Percentiles rank a stretch among this genome's conserved stretches.
Conservation (phyloP, 1,284 basidiomycete genomes). For the Schizopora paradoxa region DNA sequence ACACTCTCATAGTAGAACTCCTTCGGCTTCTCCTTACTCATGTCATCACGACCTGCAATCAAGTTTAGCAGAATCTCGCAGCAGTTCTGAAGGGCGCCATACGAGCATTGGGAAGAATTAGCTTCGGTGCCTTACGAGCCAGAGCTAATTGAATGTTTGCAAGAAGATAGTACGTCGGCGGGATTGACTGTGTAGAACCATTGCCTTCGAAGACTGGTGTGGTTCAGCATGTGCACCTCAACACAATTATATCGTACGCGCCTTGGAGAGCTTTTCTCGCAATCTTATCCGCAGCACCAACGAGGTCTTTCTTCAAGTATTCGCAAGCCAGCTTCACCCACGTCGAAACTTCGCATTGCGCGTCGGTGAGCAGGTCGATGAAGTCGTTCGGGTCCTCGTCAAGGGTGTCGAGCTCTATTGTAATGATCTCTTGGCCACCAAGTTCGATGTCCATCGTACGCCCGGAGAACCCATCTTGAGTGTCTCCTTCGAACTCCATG, state of each 20-base stretch:
- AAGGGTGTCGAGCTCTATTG: conserved; percentile 73
- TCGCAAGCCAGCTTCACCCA: conserved; percentile 77
- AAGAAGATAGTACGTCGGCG: conserved; percentile 71
- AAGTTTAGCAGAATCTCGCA: conserved; percentile 1
- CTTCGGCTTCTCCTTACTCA: conserved; percentile 57
- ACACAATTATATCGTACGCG: conserved; percentile 33
- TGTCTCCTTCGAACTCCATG: too few species aligned
- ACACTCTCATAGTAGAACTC: conserved; percentile 67
- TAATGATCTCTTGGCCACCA: conserved; percentile 73
- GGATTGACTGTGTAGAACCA: conserved; percentile 40
- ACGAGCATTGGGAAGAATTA: conserved; percentile 70
- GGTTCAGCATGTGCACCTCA: too few species aligned
- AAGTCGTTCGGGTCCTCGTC: conserved; percentile 70
- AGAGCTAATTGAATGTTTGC: conserved; percentile 79
- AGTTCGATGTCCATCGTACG: conserved; percentile 49
- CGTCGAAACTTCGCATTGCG: conserved; percentile 57
- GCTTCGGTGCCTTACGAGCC: conserved; percentile 77
- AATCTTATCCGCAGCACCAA: conserved; percentile 67
- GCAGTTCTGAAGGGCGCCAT: conserved; percentile 28
- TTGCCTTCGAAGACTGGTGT: conserved; percentile 49
- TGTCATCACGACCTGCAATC: conserved; percentile 61
- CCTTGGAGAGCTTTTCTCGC: conserved; percentile 57
- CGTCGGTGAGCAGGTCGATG: conserved; percentile 59
- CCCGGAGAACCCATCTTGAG: too few species aligned
- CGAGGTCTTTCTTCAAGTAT: conserved; percentile 66